Percentiles rank a stretch among this genome's conserved stretches.
Evolutionary conservation across 225 moss, liverwort and hornwort species (phyloP).

Genomic region (Takakia lepidozioides): DNA sequence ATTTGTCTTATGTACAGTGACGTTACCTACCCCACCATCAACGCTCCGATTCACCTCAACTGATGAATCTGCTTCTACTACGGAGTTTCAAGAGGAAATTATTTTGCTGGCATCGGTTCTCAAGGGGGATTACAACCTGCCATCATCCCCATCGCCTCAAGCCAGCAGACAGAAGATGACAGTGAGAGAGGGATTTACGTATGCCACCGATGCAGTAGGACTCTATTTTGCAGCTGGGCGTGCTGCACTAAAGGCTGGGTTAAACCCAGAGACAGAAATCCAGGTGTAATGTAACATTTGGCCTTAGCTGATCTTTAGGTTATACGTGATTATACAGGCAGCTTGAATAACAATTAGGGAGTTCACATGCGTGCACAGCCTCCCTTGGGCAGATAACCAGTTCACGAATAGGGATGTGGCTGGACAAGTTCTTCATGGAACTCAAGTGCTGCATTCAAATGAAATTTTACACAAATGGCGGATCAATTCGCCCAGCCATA

Average conservation of each 20-base stretch:
- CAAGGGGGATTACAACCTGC: conserved; percentile 8
- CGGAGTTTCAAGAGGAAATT: conserved; percentile 44
- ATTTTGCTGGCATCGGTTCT: conserved; percentile 26
- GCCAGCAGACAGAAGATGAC: not conserved
- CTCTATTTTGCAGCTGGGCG: conserved; percentile 2
- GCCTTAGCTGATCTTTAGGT: no score
- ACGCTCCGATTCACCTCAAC: conserved; percentile 1
- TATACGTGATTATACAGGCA: no score
- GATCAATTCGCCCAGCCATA: no score
- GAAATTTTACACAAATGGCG: no score
- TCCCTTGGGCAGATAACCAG: no score
- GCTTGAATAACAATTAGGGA: no score
- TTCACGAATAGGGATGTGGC: no score
- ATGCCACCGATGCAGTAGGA: not conserved
- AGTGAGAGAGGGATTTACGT: conserved; percentile 4
- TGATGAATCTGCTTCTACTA: conserved; percentile 4
- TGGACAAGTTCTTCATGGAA: no score
- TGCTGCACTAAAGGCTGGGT: not conserved
- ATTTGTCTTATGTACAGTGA: conserved; percentile 17
- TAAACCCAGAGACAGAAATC: not conserved
- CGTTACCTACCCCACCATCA: conserved; percentile 4
- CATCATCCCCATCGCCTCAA: conserved; percentile 4
- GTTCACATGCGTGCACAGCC: no score
- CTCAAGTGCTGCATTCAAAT: no score
- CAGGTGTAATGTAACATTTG: no score